Percentiles rank a stretch among this genome's conserved stretches.
phyloP scores from a whole-genome alignment of 2,329 filamentous ascomycete species.

The Claviceps citrina region DNA sequence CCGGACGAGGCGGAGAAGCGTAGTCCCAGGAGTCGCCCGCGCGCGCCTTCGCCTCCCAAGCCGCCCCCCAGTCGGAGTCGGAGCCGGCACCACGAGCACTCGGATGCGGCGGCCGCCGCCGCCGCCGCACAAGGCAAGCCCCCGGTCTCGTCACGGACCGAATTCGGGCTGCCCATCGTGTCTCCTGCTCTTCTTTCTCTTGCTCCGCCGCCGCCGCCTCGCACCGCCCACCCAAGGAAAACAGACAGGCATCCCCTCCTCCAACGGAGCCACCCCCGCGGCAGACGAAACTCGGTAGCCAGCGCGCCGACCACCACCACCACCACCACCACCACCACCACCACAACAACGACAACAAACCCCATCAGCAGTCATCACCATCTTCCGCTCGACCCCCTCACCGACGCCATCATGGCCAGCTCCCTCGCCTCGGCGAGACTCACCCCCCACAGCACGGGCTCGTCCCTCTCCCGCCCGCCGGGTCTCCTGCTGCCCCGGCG shows the following conservation, averaged over 20 bases:
- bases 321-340: conserved; percentile 17
- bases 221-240: neutral
- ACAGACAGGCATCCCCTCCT: conserved; percentile 7
- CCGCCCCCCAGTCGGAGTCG: conserved; percentile 16
- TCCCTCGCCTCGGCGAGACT: conserved; percentile 52
- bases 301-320: conserved; percentile 18
- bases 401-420: conserved; percentile 60
- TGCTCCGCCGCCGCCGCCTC: conserved; percentile 1
- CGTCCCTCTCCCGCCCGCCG: conserved; percentile 17
- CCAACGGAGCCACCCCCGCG: neutral
- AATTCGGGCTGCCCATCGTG: conserved; percentile 7
- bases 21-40: conserved; percentile 8
- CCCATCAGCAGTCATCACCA: too few relatives aligned
- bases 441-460: conserved; percentile 25
- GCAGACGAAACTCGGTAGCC: conserved; percentile 9
- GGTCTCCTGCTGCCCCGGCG: conserved; percentile 26
- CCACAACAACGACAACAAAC: conserved; percentile 5
- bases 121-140: neutral
- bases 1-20: conserved; percentile 16
- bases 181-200: neutral
- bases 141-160: conserved; percentile 4
- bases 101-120: neutral
- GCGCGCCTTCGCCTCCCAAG: conserved; percentile 23
- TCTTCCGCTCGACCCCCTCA: conserved; percentile 48
- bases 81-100: conserved; percentile 7